Percentiles rank a stretch among this genome's conserved stretches.
Evolutionary conservation across 306 rosid species (phyloP).

Genomic region (Neltuma alba): DNA sequence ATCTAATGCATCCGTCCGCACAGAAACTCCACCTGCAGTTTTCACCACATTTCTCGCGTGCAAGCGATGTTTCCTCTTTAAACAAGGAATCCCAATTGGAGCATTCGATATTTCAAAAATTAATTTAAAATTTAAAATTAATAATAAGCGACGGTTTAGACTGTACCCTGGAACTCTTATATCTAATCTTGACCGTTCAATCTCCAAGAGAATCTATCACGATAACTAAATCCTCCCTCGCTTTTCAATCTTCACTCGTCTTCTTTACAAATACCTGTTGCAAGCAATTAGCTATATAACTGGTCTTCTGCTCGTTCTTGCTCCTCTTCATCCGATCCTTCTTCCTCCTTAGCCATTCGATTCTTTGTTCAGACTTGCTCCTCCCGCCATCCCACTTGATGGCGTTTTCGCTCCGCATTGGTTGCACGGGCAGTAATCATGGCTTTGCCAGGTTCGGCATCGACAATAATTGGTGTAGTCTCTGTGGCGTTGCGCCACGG

Average conservation of each 20-base stretch:
- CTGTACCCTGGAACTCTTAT: background rate
- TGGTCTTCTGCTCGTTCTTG: background rate
- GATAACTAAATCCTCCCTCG: background rate
- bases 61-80: background rate
- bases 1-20: background rate
- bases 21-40: background rate
- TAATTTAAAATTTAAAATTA: background rate
- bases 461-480: conserved; percentile 25
- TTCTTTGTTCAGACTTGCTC: background rate
- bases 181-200: background rate
- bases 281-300: background rate
- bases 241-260: background rate
- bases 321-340: background rate
- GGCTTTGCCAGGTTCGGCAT: background rate
- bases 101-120: background rate
- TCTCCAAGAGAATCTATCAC: background rate
- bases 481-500: background rate
- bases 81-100: background rate
- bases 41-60: background rate
- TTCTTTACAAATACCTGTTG: background rate
- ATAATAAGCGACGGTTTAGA: background rate
- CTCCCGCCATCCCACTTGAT: conserved; percentile 25
- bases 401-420: conserved; percentile 52
- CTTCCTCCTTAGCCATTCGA: background rate
- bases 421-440: conserved; percentile 37